Conservation (phyloP, 179 eudicot genomes). For the Beta corolliflora region DNA sequence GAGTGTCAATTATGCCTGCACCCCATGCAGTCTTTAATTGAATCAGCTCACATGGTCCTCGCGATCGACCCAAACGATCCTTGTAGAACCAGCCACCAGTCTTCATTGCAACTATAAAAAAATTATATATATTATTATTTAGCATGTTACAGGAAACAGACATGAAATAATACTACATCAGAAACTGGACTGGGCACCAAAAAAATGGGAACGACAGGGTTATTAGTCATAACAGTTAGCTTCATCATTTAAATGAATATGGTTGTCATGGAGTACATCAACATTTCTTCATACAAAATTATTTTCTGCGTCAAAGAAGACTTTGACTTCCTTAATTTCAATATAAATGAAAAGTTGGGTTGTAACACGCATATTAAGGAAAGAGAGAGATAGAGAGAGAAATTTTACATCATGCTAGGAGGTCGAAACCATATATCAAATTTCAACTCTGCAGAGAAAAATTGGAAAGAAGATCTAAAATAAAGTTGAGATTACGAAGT, state of each 20-base stretch:
- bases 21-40: constrained; percentile 95
- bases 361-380: no score
- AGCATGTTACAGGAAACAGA: constrained; percentile 4
- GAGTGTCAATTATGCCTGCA: constrained; percentile 80
- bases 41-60: constrained; percentile 93
- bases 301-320: background rate
- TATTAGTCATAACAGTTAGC: background rate
- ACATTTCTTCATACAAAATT: background rate
- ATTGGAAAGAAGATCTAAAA: background rate
- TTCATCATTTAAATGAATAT: background rate
- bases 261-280: background rate
- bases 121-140: background rate
- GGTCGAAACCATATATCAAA: background rate
- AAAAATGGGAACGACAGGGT: background rate
- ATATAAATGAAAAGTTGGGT: no score
- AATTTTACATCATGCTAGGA: background rate
- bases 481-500: background rate
- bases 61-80: constrained; percentile 81
- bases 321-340: no score
- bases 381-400: background rate
- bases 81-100: constrained; percentile 82
- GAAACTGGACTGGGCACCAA: background rate
- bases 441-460: background rate
- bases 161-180: background rate
- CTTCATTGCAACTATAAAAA: constrained; percentile 65